phyloP scores from a whole-genome alignment of 164 flowering plant genomes.

The Berberis vulgaris region DNA sequence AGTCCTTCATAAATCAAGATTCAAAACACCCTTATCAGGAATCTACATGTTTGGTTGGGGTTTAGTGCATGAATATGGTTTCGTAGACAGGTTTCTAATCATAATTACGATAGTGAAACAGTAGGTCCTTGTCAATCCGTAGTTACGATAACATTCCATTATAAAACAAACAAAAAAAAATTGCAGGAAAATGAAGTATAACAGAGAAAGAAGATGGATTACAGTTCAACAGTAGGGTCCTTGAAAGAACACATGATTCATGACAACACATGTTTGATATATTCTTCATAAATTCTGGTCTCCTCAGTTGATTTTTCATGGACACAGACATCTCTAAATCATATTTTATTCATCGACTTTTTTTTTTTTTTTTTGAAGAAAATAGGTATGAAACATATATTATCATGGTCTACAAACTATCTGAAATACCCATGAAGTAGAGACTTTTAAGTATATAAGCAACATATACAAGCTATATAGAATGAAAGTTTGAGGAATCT shows the following conservation, averaged over 20 bases:
- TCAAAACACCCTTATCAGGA: not conserved
- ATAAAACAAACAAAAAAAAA: not conserved
- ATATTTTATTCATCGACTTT: no score
- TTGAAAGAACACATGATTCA: conserved; percentile 14
- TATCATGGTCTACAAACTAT: not conserved
- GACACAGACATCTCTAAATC: not conserved
- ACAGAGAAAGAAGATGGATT: not conserved
- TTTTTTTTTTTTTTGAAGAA: not conserved
- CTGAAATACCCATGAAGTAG: not conserved
- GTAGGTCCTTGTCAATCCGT: no score
- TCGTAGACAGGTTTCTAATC: no score
- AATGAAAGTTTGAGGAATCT: not conserved
- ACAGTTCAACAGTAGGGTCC: conserved; percentile 13
- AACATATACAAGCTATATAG: not conserved
- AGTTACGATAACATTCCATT: not conserved
- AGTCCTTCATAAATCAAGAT: not conserved
- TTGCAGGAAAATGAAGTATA: no score
- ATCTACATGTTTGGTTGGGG: not conserved
- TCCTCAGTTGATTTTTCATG: not conserved
- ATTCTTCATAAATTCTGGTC: not conserved
- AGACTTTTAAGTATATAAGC: not conserved
- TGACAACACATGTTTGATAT: not conserved
- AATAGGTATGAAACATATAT: not conserved
- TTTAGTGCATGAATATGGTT: not conserved
- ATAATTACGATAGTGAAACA: no score